Conservation (phyloP, 306 rosid genomes). For the Rosa lucieae region DNA sequence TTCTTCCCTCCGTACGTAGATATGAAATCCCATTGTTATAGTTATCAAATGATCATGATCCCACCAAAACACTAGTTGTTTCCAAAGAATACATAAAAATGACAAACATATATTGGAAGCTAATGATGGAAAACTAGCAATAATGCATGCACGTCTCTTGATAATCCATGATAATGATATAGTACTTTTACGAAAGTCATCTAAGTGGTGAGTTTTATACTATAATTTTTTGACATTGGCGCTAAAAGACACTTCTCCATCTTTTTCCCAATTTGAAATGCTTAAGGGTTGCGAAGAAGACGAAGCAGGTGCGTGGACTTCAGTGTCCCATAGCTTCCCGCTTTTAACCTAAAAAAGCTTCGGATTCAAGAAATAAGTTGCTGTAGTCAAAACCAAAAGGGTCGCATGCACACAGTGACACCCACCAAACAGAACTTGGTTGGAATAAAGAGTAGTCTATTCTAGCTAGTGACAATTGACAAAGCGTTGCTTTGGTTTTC, state of each 20-base stretch:
- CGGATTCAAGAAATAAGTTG: conserved; percentile 29
- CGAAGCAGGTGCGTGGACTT: conserved; percentile 77
- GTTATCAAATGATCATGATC: conserved; percentile 3
- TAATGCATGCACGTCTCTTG: conserved; percentile 40
- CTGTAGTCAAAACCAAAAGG: conserved; percentile 44
- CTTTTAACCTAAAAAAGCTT: conserved; percentile 93
- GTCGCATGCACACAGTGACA: conserved; percentile 19
- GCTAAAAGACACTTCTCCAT: conserved; percentile 13
- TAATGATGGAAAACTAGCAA: conserved; percentile 32
- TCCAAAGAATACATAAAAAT: not conserved
- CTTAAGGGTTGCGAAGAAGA: conserved; percentile 28
- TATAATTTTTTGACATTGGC: conserved; percentile 8
- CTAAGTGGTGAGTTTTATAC: conserved; percentile 21
- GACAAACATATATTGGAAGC: not conserved
- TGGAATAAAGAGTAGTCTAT: conserved; percentile 4
- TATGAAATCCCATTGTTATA: not conserved
- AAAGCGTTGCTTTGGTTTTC: conserved; percentile 39
- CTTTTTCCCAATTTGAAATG: conserved; percentile 19
- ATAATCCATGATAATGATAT: conserved; percentile 35
- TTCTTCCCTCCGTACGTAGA: not conserved
- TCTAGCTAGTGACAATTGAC: conserved; percentile 22
- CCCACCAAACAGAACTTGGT: conserved; percentile 27
- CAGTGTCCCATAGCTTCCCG: conserved; percentile 55
- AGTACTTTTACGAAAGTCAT: conserved; percentile 44
- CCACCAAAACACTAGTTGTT: not conserved